Conservation (phyloP, 805 yeast genomes). For the Teunomyces pallodes region DNA sequence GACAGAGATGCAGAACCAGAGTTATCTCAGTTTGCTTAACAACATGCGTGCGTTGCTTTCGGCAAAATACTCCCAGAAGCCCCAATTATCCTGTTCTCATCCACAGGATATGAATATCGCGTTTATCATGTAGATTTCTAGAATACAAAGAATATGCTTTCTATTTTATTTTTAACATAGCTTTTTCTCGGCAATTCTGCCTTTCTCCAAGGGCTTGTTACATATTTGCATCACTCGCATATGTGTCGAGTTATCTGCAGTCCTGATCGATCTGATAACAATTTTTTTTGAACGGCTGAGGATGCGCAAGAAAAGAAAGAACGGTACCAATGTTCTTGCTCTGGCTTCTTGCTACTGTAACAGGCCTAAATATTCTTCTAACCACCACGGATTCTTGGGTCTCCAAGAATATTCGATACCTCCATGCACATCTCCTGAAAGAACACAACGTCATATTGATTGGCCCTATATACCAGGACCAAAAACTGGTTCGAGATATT, state of each 20-base stretch:
- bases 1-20: slow-evolving; percentile 28
- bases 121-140: slow-evolving; percentile 25
- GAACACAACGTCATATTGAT: slow-evolving; percentile 31
- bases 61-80: slow-evolving; percentile 36
- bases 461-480: slow-evolving; percentile 26
- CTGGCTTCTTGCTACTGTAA: neutral
- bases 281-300: too few relatives aligned
- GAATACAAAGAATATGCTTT: neutral
- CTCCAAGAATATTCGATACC: slow-evolving; percentile 28
- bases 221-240: too few relatives aligned
- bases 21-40: slow-evolving; percentile 34
- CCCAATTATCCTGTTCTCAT: slow-evolving; percentile 39
- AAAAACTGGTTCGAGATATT: slow-evolving; percentile 3
- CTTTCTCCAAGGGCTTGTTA: too few relatives aligned
- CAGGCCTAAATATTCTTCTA: slow-evolving; percentile 27
- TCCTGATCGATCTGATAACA: too few relatives aligned
- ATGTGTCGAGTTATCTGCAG: too few relatives aligned
- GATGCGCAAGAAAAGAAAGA: too few relatives aligned
- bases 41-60: slow-evolving; percentile 33
- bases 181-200: too few relatives aligned
- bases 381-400: slow-evolving; percentile 39
- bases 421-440: slow-evolving; percentile 23
- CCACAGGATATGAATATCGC: slow-evolving; percentile 38
- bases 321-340: neutral
- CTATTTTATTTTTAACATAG: too few relatives aligned